Evolutionary conservation across 1,139 yeast genomes (phyloP), one percentile per base, ranked within the genome.

Genomic region (Saccharomyces hybrid): DNA sequence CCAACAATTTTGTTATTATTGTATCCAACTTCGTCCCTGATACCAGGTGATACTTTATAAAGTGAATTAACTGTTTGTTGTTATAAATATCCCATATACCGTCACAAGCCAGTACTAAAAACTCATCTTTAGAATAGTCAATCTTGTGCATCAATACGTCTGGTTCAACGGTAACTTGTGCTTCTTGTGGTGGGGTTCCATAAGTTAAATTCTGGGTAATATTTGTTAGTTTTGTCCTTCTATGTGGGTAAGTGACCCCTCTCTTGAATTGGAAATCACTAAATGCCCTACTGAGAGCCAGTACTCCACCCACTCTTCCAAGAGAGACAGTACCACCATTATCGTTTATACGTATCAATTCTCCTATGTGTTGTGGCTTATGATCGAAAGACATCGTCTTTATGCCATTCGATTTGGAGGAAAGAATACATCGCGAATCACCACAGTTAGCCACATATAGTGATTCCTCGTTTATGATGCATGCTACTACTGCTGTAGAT

Each of bases 51-150:
- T 81, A 80, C 61, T 88, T 75, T 51, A 86, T 80, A 34, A 80
- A 67, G 27, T 74, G 70, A 1, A 83, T 70, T 51, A 86, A 65
- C 52, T 82, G 80, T 51, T 74, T 76, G 59, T 84, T 83, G 54
- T 80, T 80, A 68, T 81, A 85, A 59, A 89, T 84, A 65, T 85
- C 93, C 91, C 90, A 85, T 34, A 85, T 81, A 25, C 93, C 93
- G 69, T 85, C 93, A 63, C 93, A 85, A 0, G 90, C 91, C 51
- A 84, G 64, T 1, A 85, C 78, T 23, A 84, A 62, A 61, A 85
- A 85, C 62, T 85, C 90, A 42, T 88, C 89, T 29, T 65, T 63
- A n/a, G 70, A 62, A 53, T 74, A 66, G 58, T 79, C 79, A 5
- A 74, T 55, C 53, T 61, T 65, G 63, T 83, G 86, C 48, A 80